Base-by-base conservation (phyloP, 208 protist genomes). In the Crithidia acanthocephali region DNA sequence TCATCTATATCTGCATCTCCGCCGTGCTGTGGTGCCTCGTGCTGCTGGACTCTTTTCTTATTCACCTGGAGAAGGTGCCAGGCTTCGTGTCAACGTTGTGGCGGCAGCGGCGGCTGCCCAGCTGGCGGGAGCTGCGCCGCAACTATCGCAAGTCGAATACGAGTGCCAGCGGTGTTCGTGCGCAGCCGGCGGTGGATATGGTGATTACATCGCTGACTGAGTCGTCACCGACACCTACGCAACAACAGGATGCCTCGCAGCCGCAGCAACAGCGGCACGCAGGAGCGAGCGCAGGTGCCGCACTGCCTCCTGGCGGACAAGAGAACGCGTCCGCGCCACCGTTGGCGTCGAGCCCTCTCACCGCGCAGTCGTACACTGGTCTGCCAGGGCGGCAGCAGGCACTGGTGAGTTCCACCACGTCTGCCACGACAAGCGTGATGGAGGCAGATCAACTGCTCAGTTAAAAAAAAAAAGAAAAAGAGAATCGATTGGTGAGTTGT, bases 1-100 rank as follows among this genome's bases (percentile, higher is more conserved):
- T 82, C 8, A 62, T 81, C 47, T 94, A 91, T 55, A 15, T 89
- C 28, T 42, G 48, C 65, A 47, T 86, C 28, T 84, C 80, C 9
- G 0, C 71, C 22, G 22, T 75, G n/a, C 70, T 91, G 18, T 84
- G 68, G 70, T 30, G 79, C 16, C 30, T 76, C 42, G 65, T 72
- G 2, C 16, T 62, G 9, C 2, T 72, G 8, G 72, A 78, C 33
- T 40, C 48, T 20, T 68, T 70, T 32, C n/a, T 79, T 8, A 65
- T 79, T 16, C 40, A 71, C 9, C 58, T 78, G 15, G 48, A 56
- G 35, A 68, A 60, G n/a, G 18, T 79, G 20, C 59, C 57, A 3
- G 16, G 20, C 15, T 51, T 30, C 22, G 44, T 55, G 2, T 47
- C 35, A 25, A 42, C 42, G 23, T 48, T 64, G 60, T 79, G 57